Percentiles rank a stretch among this genome's conserved stretches.
Conservation (phyloP, 1,284 basidiomycete species). For the Fistulinella staudtii region DNA sequence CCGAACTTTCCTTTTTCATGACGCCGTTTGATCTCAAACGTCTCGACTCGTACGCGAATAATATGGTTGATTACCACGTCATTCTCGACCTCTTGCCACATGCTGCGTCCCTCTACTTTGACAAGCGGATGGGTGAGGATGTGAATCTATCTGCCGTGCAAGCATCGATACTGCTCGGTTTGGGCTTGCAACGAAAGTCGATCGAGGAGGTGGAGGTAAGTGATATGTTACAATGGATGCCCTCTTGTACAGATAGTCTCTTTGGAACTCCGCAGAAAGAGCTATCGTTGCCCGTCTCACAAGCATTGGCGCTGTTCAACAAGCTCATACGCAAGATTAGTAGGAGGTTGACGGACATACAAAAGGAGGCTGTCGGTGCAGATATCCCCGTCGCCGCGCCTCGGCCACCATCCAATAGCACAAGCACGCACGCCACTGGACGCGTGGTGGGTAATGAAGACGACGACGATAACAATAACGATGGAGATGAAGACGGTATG, state of each 20-base stretch:
- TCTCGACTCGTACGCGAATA: conserved; percentile 93
- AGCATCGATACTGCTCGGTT: conserved; percentile 81
- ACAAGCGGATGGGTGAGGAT: conserved; percentile 61
- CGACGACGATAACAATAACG: conserved; percentile 2
- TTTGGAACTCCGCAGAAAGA: too few species aligned
- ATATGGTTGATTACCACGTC: conserved; percentile 95
- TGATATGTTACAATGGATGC: too few species aligned
- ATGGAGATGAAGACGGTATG: conserved; percentile 11
- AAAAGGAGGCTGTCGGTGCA: conserved; percentile 71
- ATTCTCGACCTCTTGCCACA: conserved; percentile 89
- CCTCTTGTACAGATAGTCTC: too few species aligned
- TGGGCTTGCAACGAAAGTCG: conserved; percentile 89
- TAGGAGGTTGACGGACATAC: conserved; percentile 76
- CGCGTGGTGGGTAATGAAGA: background rate
- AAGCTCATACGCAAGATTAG: conserved; percentile 88
- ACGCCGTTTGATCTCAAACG: conserved; percentile 96
- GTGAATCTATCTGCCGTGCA: conserved; percentile 80
- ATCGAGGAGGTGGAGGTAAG: conserved; percentile 86
- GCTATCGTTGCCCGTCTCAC: conserved; percentile 80
- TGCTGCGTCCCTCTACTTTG: conserved; percentile 82
- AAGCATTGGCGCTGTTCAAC: conserved; percentile 87
- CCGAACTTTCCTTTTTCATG: conserved; percentile 72
- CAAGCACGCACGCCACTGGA: too few species aligned
- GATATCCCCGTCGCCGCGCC: conserved; percentile 46
- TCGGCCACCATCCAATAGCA: conserved; percentile 14